These are phyloP conservation scores for Rhododendron ovatum DNA, from an alignment of 148 eudicot species.

Conservation along the genomic window DNA sequence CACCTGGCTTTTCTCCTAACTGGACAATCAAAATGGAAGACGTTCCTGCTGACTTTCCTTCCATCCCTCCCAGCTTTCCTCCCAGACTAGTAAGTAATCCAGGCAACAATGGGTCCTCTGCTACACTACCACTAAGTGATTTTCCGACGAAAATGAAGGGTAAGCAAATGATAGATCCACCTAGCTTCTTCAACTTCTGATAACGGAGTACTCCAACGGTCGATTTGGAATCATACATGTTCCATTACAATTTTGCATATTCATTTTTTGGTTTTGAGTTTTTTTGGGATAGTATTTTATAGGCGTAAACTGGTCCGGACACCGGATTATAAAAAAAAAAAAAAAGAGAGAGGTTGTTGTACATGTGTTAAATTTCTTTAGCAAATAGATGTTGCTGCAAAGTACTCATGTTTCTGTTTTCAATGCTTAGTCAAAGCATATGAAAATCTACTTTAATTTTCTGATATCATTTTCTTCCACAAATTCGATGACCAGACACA, in stretches of 20 bases:
- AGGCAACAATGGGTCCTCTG: background rate
- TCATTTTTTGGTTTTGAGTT: too few species aligned
- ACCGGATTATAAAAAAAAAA: too few species aligned
- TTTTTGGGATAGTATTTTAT: too few species aligned
- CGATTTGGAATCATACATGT: too few species aligned
- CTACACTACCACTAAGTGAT: background rate
- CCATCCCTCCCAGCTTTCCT: background rate
- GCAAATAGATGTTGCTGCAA: background rate
- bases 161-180: background rate
- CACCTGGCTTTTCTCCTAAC: background rate
- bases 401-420: background rate
- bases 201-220: background rate
- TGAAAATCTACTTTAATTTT: background rate
- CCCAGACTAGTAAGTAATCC: background rate
- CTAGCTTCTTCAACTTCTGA: background rate
- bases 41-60: too few species aligned
- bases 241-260: too few species aligned
- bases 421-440: background rate
- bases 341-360: background rate
- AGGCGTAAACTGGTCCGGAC: rapidly evolving
- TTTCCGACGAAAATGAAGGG: background rate
- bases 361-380: background rate
- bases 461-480: too few species aligned
- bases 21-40: background rate
- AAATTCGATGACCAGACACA: too few species aligned